Evolutionary conservation across 2,329 filamentous ascomycete species (phyloP).

Genomic region (Massarina eburnea): DNA sequence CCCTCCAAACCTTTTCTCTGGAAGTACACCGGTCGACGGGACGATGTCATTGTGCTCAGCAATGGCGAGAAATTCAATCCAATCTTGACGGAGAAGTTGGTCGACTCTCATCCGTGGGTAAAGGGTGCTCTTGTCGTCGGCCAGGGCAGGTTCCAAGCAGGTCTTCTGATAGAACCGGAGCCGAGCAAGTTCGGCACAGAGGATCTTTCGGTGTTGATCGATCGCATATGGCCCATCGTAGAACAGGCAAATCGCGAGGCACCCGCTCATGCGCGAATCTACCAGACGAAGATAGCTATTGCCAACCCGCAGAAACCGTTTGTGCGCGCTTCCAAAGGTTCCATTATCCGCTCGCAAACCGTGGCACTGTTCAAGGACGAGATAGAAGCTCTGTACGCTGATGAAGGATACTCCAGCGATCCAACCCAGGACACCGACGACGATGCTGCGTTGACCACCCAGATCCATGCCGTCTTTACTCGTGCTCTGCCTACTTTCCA

Average conservation of each 20-base stretch:
- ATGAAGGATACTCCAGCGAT: too few relatives aligned
- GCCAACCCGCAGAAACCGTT: slow-evolving; percentile 50
- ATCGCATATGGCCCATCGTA: slow-evolving; percentile 51
- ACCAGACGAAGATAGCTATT: slow-evolving; percentile 47
- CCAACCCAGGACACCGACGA: too few relatives aligned
- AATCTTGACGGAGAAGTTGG: slow-evolving; percentile 18
- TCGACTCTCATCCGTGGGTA: slow-evolving; percentile 32
- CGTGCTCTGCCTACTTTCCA: slow-evolving; percentile 10
- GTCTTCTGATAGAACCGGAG: slow-evolving; percentile 34
- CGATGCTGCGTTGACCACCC: slow-evolving; percentile 4
- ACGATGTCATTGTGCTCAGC: slow-evolving; percentile 22
- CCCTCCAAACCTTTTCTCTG: slow-evolving; percentile 21
- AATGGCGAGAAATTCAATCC: slow-evolving; percentile 25
- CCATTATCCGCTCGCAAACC: slow-evolving; percentile 47
- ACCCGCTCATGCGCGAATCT: slow-evolving; percentile 45
- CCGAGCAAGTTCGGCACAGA: slow-evolving; percentile 10
- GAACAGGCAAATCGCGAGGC: slow-evolving; percentile 47
- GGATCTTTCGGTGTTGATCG: slow-evolving; percentile 41
- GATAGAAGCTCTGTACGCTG: slow-evolving; percentile 50
- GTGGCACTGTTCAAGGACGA: slow-evolving; percentile 47
- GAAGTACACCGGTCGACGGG: slow-evolving; percentile 21
- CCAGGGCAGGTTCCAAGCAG: slow-evolving; percentile 28
- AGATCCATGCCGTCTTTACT: slow-evolving; percentile 12
- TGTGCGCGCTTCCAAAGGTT: slow-evolving; percentile 50
- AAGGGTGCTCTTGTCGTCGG: slow-evolving; percentile 34